These are phyloP conservation scores for Rutstroemia sp. DNA, from an alignment of 2,329 filamentous ascomycete genomes.

Conservation along the genomic window DNA sequence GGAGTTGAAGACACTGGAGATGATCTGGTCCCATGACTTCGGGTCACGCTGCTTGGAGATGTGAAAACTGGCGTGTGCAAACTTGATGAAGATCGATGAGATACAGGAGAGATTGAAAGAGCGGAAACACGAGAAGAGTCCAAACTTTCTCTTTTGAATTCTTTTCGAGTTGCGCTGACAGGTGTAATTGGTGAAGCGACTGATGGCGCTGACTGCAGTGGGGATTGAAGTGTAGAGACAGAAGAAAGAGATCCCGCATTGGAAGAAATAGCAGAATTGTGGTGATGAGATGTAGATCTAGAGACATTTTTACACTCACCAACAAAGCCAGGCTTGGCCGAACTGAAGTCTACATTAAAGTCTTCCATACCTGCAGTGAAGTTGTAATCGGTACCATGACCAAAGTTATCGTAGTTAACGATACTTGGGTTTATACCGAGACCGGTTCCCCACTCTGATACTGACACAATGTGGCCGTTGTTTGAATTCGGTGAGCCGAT, in stretches of 20 bases:
- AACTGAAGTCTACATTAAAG: conserved; percentile 31
- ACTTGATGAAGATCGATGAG: conserved; percentile 22
- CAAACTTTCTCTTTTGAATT: conserved; percentile 24
- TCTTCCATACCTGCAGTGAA: conserved; percentile 30
- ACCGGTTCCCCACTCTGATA: conserved; percentile 26
- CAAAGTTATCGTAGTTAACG: conserved; percentile 24
- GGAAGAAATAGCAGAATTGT: conserved; percentile 16
- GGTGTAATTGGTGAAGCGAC: conserved; percentile 26
- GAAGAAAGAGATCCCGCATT: conserved; percentile 23
- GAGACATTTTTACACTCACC: conserved; percentile 36
- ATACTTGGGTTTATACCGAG: conserved; percentile 28
- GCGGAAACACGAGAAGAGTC: conserved; percentile 31
- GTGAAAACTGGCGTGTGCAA: conserved; percentile 18
- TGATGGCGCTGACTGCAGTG: conserved; percentile 17
- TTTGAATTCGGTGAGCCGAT: conserved; percentile 30
- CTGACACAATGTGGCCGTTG: conserved; percentile 22
- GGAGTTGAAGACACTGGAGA: conserved; percentile 15
- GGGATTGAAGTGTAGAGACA: conserved; percentile 23
- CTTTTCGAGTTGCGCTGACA: conserved; percentile 16
- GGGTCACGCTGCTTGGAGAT: conserved; percentile 18
- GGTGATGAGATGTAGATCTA: conserved; percentile 29
- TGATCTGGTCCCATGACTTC: conserved; percentile 18
- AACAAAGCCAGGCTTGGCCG: conserved; percentile 36
- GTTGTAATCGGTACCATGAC: conserved; percentile 26
- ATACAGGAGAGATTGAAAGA: conserved; percentile 28